Percentiles rank a stretch among this genome's conserved stretches.
phyloP scores from a whole-genome alignment of 306 rosid genomes.

The Begonia masoniana region DNA sequence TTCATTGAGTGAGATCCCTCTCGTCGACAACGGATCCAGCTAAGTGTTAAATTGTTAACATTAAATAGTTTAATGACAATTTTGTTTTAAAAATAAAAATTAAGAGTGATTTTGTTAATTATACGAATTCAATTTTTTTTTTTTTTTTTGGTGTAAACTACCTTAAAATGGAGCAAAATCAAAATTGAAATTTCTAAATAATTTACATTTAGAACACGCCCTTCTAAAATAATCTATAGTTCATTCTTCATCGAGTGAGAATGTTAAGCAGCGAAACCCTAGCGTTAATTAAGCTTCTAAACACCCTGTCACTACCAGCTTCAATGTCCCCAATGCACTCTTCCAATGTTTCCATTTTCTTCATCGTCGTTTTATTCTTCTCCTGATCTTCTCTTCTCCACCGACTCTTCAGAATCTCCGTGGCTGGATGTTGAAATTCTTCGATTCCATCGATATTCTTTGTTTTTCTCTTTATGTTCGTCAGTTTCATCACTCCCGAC shows the following conservation, averaged over 20 bases:
- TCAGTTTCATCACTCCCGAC: conserved; percentile 20
- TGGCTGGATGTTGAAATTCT: conserved; percentile 1
- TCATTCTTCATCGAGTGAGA: conserved; percentile 26
- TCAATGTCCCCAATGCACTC: conserved; percentile 30
- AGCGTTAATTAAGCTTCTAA: conserved; percentile 57
- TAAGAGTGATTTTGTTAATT: too few relatives aligned
- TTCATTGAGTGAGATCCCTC: too few relatives aligned
- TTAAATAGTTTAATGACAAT: too few relatives aligned
- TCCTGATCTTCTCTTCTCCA: conserved; percentile 28
- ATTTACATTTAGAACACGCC: neutral
- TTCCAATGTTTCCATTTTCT: conserved; percentile 60
- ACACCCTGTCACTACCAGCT: conserved; percentile 32
- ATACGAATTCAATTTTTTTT: too few relatives aligned
- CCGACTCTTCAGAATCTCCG: conserved; percentile 15
- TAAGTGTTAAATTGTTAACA: too few relatives aligned
- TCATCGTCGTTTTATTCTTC: conserved; percentile 28
- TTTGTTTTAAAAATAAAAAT: too few relatives aligned
- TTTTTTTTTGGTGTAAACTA: too few relatives aligned
- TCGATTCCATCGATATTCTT: conserved; percentile 9
- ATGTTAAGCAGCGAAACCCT: conserved; percentile 58
- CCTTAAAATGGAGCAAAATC: too few relatives aligned
- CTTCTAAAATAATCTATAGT: neutral
- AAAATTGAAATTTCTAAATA: too few relatives aligned
- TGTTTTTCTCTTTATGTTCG: conserved; percentile 15
- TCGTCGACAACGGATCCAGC: too few relatives aligned